phyloP scores from a whole-genome alignment of 768 basidiomycete genomes.

The Pleurotus giganteus region DNA sequence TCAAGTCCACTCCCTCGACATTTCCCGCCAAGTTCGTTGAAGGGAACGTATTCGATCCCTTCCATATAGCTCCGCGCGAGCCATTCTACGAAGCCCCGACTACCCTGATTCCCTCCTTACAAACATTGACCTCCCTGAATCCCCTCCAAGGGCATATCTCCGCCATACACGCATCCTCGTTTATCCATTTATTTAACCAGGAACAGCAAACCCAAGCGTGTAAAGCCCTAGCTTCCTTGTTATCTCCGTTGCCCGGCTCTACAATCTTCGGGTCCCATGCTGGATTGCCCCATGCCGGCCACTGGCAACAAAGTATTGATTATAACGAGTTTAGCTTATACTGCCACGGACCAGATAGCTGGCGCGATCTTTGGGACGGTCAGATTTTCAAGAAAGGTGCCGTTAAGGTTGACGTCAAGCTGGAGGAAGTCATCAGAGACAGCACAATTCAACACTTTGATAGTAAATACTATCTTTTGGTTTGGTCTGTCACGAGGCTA shows the following conservation, averaged over 20 bases:
- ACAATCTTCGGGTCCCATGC: constrained; percentile 44
- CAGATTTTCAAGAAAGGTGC: constrained; percentile 28
- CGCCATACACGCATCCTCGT: constrained; percentile 45
- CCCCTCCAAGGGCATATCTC: constrained; percentile 44
- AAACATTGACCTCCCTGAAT: constrained; percentile 36
- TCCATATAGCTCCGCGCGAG: constrained; percentile 33
- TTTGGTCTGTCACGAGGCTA: constrained; percentile 24
- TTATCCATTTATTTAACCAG: constrained; percentile 53
- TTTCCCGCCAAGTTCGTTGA: constrained; percentile 56
- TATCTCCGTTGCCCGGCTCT: constrained; percentile 41
- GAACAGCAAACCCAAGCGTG: constrained; percentile 39
- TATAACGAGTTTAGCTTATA: constrained; percentile 20
- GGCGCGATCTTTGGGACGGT: constrained; percentile 33
- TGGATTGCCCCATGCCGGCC: constrained; percentile 30
- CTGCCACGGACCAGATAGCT: constrained; percentile 36
- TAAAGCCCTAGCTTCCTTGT: constrained; percentile 35
- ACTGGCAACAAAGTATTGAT: constrained; percentile 10
- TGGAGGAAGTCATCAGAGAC: constrained; percentile 17
- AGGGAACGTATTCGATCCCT: constrained; percentile 52
- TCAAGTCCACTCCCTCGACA: constrained; percentile 45
- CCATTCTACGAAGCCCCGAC: constrained; percentile 21
- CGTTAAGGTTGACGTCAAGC: constrained; percentile 25
- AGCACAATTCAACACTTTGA: constrained; percentile 4
- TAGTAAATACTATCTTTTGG: constrained; percentile 9
- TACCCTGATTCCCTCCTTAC: constrained; percentile 22